Percentiles rank a stretch among this genome's conserved stretches.
These are phyloP conservation scores for Deinandra increscens DNA, from an alignment of 129 eudicot genomes.

Conservation along the genomic window DNA sequence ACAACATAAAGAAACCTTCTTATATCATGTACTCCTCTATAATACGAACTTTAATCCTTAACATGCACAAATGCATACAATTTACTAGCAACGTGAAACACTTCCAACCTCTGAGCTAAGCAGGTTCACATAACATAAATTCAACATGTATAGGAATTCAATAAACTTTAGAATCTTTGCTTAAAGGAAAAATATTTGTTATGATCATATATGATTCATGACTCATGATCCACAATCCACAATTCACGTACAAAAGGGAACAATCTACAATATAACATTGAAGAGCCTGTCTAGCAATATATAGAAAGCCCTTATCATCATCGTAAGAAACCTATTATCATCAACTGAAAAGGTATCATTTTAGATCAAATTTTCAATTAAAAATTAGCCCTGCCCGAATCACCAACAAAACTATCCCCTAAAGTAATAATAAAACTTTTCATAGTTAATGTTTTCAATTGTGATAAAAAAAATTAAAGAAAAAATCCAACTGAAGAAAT, in stretches of 20 bases:
- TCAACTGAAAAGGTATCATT: background rate
- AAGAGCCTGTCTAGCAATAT: background rate
- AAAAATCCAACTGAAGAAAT: background rate
- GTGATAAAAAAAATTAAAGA: background rate
- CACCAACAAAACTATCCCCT: background rate
- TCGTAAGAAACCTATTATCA: background rate
- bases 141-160: no score
- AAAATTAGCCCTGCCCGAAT: background rate
- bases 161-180: no score
- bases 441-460: background rate
- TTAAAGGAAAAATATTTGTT: background rate
- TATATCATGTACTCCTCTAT: background rate
- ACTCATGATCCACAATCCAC: background rate
- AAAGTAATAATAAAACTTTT: background rate
- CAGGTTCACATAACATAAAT: no score
- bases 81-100: background rate
- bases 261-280: background rate
- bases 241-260: background rate
- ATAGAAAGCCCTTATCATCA: conserved; percentile 2
- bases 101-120: no score
- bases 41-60: background rate
- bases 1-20: background rate
- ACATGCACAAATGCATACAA: background rate
- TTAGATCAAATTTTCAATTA: background rate
- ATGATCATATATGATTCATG: background rate